Evolutionary conservation across 108 stramenopile genomes (phyloP).

Genomic region (Schizochytrium sp.): DNA sequence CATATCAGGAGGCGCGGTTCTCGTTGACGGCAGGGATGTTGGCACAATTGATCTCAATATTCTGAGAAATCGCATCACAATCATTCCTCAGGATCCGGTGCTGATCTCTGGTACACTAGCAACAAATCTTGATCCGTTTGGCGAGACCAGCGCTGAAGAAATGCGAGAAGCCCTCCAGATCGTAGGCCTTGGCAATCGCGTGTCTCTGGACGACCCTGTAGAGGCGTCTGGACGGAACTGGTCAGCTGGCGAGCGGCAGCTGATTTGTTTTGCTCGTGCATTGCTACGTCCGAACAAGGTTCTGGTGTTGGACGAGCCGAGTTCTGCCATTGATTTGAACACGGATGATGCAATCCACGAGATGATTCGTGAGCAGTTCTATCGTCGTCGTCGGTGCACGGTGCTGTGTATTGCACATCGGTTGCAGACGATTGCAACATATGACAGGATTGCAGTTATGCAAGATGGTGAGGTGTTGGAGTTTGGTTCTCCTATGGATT

Average conservation of each 20-base stretch:
- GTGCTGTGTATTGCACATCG: conserved; percentile 94
- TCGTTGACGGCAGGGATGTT: conserved; percentile 88
- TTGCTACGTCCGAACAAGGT: conserved; percentile 69
- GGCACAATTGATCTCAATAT: conserved; percentile 84
- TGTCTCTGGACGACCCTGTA: conserved; percentile 65
- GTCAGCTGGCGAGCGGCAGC: conserved; percentile 72
- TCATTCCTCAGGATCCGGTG: conserved; percentile 93
- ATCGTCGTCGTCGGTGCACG: conserved; percentile 75
- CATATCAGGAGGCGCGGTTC: conserved; percentile 82
- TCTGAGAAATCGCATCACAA: conserved; percentile 83
- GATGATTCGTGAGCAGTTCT: conserved; percentile 79
- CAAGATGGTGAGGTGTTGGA: conserved; percentile 88
- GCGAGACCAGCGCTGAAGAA: conserved; percentile 65
- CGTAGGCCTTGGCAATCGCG: conserved; percentile 54
- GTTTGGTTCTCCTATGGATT: conserved; percentile 80
- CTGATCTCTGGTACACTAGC: conserved; percentile 90
- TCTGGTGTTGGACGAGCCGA: conserved; percentile 77
- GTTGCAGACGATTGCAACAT: conserved; percentile 89
- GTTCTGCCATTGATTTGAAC: conserved; percentile 72
- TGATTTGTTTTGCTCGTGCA: conserved; percentile 77
- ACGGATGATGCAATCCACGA: conserved; percentile 82
- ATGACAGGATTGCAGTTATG: conserved; percentile 90
- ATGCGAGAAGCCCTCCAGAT: conserved; percentile 74
- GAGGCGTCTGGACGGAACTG: conserved; percentile 71
- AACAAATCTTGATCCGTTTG: conserved; percentile 94